Conservation (phyloP, 1,284 basidiomycete genomes). For the Austroboletus rostrupii region DNA sequence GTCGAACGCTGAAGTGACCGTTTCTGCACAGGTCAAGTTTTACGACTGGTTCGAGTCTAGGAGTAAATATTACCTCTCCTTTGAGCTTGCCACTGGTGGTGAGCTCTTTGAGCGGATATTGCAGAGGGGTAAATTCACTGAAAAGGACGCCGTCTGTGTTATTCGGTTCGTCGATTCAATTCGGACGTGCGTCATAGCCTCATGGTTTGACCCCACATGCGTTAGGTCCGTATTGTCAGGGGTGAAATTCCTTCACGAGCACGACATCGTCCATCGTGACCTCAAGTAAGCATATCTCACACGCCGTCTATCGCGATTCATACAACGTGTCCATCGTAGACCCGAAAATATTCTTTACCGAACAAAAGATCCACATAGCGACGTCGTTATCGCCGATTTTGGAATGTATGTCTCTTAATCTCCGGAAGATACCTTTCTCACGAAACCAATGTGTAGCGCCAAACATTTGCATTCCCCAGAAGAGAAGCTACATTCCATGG, state of each 20-base stretch:
- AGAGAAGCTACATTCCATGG: constrained; percentile 77
- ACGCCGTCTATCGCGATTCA: neutral
- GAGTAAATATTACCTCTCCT: constrained; percentile 86
- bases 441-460: constrained; percentile 47
- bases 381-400: constrained; percentile 92
- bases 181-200: neutral
- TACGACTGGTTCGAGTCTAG: constrained; percentile 92
- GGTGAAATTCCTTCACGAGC: constrained; percentile 78
- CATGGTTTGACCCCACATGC: neutral
- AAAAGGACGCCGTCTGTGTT: constrained; percentile 77
- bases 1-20: neutral
- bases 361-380: constrained; percentile 66
- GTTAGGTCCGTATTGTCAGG: constrained; percentile 72
- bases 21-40: constrained; percentile 71
- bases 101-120: constrained; percentile 86
- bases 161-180: constrained; percentile 41
- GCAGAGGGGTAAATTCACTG: constrained; percentile 84
- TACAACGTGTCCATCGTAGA: constrained; percentile 34
- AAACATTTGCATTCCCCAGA: constrained; percentile 79
- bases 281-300: constrained; percentile 60
- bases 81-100: constrained; percentile 87
- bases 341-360: constrained; percentile 95
- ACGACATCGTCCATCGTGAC: constrained; percentile 91
- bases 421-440: neutral
- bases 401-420: constrained; percentile 67